Base-by-base conservation (phyloP, 1,284 basidiomycete genomes). In the Thelephora terrestris region DNA sequence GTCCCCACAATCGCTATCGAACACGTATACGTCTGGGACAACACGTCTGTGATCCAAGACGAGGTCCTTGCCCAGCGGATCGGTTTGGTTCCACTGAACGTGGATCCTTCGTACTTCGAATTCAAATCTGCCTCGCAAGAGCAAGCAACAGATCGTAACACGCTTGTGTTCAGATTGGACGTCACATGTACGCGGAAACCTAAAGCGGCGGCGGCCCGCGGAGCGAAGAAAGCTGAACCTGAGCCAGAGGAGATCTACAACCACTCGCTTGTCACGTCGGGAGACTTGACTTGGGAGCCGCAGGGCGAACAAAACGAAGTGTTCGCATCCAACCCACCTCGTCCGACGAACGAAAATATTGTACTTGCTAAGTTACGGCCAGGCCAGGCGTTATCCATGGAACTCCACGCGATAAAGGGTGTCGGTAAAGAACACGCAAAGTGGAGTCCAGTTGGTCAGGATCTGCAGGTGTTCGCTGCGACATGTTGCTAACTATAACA, bases 381-480 rank as follows among this genome's bases (percentile, higher is more conserved):
- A 0, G 95, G 94, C 3, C 89, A 94, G 63, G 73, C 75, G 44
- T 71, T 97, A 38, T 75, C 87, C 32, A 78, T 94, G 67, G 91
- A 97, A 62, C 62, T 96, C 51, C 94, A 99, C 63, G 94, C 92
- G 43, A 74, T 94, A 51, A 98, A 98, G 63, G 91, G 93, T 6
- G 79, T 91, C n/a, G 94, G 92, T 18, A 91, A 90, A 58, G 92
- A 95, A 58, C 96, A 99, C 61, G 93, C 96, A 38, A 99, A 99
- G 63, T 99, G 90, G 66, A 91, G 82, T 49, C 92, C 96, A n/a
- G 96, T 99, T 46, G 91, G 90, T 90, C 55, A 54, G 88, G 71
- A 3, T 17, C 20, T 37, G 7, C 47, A 35, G 14, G 10, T 12
- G 32, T 16, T 46, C 39, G 14, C 37, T 4, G 10, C 10, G 27